Base-by-base conservation (phyloP, 495 filamentous ascomycete species). In the Opeltia flavorubescens region DNA sequence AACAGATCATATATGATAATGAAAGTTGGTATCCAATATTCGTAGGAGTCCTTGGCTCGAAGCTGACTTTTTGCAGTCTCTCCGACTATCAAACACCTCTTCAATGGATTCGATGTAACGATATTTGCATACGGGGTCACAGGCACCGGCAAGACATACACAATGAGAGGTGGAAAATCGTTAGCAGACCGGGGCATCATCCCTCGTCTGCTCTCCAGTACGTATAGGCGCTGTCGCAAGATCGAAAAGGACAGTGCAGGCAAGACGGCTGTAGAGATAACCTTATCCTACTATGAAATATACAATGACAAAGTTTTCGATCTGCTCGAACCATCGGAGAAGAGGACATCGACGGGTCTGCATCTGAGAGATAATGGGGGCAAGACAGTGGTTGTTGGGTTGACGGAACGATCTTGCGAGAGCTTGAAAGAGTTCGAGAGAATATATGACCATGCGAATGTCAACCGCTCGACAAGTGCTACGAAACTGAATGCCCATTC, bases 291-390 rank as follows among this genome's bases (percentile, higher is more conserved):
- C 65, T 98, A 95, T 65, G 91, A 98, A 57, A 96, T 98, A 44
- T 98, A 98, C 66, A 95, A 95, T 59, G 85, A 91, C 62, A 87
- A 86, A 61, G 89, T 98, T 5, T 95, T 79, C 55, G 91, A 98
- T 60, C 66, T 98, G 24, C 89, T 98, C 49, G 84, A 94, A 59
- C 64, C 89, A 1, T 85, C 86, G 2, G 89, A 95, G 57, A 94
- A 89, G 65, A 80, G 91, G 12, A 89, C 87, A 0, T 62, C 83
- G 2, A 76, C 88, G 0, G 91, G 91, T 0, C 66, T 98, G 29
- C 85, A 86, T 3, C 73, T 98, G 1, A 76, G 91, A n/a, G 87
- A 96, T 51, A 83, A 86, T 52, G 86, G 87, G 43, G 68, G 70
- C 25, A 96, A 93, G 65, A 94, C 91, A 0, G 76, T 94, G 12